Conservation (phyloP, 1,139 yeast species). For the Lodderomyces metapsilosis region DNA sequence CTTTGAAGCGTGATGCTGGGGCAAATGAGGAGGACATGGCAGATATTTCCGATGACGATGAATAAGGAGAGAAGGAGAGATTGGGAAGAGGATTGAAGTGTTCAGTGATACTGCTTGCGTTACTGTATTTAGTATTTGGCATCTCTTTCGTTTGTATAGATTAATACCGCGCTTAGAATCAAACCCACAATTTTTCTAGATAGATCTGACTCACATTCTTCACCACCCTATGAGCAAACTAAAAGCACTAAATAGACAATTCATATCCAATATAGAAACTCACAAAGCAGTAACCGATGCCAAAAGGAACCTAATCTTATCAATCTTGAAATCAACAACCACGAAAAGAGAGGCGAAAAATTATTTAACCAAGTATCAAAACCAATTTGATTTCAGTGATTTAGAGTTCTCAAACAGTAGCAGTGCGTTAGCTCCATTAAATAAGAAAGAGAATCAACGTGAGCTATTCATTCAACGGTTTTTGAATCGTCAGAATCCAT, state of each 20-base stretch:
- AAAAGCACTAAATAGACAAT: constrained; percentile 28
- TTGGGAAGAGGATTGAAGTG: not conserved
- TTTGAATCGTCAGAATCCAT: constrained; percentile 34
- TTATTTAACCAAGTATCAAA: constrained; percentile 59
- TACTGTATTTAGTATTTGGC: too few species aligned
- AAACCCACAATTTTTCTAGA: not conserved
- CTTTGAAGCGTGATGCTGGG: constrained; percentile 17
- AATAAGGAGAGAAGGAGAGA: not conserved
- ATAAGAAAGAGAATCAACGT: constrained; percentile 32
- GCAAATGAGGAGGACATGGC: constrained; percentile 23
- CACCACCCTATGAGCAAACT: constrained; percentile 28
- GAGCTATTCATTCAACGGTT: constrained; percentile 41
- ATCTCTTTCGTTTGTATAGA: too few species aligned
- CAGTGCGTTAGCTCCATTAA: constrained; percentile 14
- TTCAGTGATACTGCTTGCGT: too few species aligned
- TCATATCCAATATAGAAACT: constrained; percentile 39
- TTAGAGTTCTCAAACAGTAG: constrained; percentile 13
- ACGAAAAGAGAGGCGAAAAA: constrained; percentile 73
- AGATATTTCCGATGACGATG: constrained; percentile 16
- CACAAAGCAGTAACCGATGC: constrained; percentile 35
- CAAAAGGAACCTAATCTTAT: constrained; percentile 56
- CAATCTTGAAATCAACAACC: constrained; percentile 71
- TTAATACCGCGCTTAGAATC: constrained; percentile 5
- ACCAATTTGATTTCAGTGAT: constrained; percentile 34
- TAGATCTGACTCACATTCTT: not conserved